Conservation (phyloP, 129 eudicot species). For the Flaveria robusta region DNA sequence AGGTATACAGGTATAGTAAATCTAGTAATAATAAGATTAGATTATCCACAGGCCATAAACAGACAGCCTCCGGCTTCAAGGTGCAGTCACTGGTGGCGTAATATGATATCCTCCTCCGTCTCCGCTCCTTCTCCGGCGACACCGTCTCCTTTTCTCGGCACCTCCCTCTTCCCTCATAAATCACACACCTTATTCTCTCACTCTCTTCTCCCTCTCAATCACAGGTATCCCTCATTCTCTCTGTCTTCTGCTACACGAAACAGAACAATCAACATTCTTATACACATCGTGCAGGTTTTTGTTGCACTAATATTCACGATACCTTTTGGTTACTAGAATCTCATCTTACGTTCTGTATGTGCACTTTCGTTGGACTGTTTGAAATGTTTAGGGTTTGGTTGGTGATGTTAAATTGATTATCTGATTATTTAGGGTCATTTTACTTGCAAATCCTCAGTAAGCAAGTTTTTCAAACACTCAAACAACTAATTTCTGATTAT, state of each 20-base stretch:
- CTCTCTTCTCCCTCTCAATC: slow-evolving; percentile 13
- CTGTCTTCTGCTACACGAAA: not conserved
- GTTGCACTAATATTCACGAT: no score
- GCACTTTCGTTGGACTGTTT: not conserved
- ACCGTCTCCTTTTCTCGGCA: slow-evolving; percentile 35
- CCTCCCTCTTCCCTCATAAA: slow-evolving; percentile 29
- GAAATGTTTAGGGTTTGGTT: slow-evolving; percentile 24
- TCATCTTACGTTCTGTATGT: no score
- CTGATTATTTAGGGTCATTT: not conserved
- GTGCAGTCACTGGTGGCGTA: slow-evolving; percentile 14
- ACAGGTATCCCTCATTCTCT: slow-evolving; percentile 22
- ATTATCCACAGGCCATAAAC: no score
- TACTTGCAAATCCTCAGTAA: not conserved
- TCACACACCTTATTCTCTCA: slow-evolving; percentile 15
- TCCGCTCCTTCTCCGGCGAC: slow-evolving; percentile 27
- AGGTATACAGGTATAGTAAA: no score
- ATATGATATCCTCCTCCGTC: slow-evolving; percentile 36
- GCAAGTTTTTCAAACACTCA: not conserved
- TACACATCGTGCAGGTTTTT: no score
- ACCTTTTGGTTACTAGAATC: not conserved
- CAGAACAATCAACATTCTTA: no score
- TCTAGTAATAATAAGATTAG: no score
- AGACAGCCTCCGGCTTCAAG: no score
- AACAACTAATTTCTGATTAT: not conserved
- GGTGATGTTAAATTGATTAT: slow-evolving; percentile 6